Conservation (phyloP, 1,284 basidiomycete genomes). For the Cryptococcus sp. region DNA sequence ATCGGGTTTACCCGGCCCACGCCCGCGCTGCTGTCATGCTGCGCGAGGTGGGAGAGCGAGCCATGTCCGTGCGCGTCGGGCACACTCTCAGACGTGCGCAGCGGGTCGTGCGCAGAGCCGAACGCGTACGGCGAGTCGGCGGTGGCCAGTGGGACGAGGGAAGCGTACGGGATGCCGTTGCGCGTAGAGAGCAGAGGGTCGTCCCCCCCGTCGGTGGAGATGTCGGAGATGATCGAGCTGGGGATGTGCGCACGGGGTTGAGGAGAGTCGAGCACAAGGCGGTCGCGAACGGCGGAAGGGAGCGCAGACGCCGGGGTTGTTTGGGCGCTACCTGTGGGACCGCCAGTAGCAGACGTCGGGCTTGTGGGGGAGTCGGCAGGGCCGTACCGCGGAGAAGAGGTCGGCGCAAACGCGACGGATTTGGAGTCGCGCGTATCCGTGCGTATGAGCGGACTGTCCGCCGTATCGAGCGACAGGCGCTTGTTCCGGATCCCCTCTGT, state of each 20-base stretch:
- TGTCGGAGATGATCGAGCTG: slow-evolving; percentile 32
- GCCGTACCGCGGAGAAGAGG: slow-evolving; percentile 17
- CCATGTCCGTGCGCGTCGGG: too few species aligned
- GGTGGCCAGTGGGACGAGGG: slow-evolving; percentile 71
- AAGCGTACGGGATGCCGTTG: slow-evolving; percentile 73
- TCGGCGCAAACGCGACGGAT: slow-evolving; percentile 40
- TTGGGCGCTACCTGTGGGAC: not conserved
- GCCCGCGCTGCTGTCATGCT: too few species aligned
- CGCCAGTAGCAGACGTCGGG: not conserved
- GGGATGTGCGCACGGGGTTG: slow-evolving; percentile 31
- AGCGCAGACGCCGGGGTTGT: slow-evolving; percentile 16
- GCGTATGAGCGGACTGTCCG: slow-evolving; percentile 15
- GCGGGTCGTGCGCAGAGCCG: slow-evolving; percentile 40
- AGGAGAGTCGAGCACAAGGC: slow-evolving; percentile 3
- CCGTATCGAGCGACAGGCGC: slow-evolving; percentile 20
- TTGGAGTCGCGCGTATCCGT: slow-evolving; percentile 34
- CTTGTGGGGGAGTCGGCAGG: not conserved
- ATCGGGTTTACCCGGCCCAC: too few species aligned
- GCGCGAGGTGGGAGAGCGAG: too few species aligned
- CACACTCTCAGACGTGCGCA: too few species aligned
- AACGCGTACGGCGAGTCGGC: slow-evolving; percentile 68
- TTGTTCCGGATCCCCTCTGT: slow-evolving; percentile 23
- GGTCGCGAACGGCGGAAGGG: slow-evolving; percentile 20
- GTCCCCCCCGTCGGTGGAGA: slow-evolving; percentile 18
- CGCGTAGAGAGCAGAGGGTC: slow-evolving; percentile 38